Percentiles rank a stretch among this genome's conserved stretches.
These are phyloP conservation scores for Novymonas esmeraldas DNA, from an alignment of 208 protist genomes.

Conservation along the genomic window DNA sequence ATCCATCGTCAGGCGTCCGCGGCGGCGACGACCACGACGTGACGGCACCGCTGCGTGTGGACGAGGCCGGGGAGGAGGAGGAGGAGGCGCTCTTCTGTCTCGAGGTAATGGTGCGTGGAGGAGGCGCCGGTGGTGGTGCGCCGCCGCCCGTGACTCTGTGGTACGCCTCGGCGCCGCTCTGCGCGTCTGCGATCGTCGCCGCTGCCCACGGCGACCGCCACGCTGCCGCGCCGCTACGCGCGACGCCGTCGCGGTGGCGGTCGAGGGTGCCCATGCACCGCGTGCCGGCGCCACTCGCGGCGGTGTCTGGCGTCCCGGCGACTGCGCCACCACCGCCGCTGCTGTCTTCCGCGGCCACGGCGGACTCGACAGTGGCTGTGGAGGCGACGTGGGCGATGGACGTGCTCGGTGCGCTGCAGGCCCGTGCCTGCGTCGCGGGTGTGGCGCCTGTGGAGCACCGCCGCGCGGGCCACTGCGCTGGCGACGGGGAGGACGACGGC, in stretches of 20 bases:
- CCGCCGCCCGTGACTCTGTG: not conserved
- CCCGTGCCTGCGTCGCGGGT: slow-evolving; percentile 7
- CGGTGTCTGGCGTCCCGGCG: not conserved
- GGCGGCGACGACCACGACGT: not conserved
- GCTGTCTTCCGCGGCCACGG: no score
- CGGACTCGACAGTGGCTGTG: slow-evolving; percentile 1
- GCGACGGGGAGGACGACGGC: not conserved
- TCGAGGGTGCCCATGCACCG: slow-evolving; percentile 6
- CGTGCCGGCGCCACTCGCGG: not conserved
- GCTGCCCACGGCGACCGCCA: not conserved
- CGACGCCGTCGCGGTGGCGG: not conserved
- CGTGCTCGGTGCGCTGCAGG: slow-evolving; percentile 9
- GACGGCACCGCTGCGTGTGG: not conserved
- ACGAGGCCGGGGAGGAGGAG: no score
- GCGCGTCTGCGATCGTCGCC: slow-evolving; percentile 1
- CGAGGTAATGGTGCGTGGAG: slow-evolving; percentile 14
- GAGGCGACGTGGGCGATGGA: slow-evolving; percentile 27
- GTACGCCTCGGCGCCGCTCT: slow-evolving; percentile 16
- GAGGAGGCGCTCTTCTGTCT: slow-evolving; percentile 14
- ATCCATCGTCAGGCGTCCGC: not conserved
- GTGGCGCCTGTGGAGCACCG: not conserved
- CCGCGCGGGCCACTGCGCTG: not conserved
- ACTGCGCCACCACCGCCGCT: not conserved
- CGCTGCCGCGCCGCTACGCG: not conserved
- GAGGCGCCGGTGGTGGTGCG: not conserved